A percentile compares a stretch with the other conserved stretches of the same genome.
phyloP scores from a whole-genome alignment of 176 grass and related monocot genomes.

The Saccharum spontaneum region DNA sequence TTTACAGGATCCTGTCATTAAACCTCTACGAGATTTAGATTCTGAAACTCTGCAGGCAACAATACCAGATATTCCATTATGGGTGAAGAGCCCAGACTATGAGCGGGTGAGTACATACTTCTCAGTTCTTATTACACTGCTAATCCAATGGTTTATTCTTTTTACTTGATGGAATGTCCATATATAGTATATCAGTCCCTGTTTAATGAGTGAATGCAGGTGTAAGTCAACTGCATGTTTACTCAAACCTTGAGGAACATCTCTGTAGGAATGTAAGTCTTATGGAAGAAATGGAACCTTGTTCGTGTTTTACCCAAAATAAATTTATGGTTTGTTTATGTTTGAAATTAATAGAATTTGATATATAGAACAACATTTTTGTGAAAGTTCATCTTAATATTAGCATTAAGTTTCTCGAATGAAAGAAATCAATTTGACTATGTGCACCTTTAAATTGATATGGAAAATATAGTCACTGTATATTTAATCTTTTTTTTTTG shows the following conservation, averaged over 20 bases:
- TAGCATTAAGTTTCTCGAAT: not conserved
- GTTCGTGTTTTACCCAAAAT: not conserved
- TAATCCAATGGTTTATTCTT: not conserved
- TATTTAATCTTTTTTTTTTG: not conserved
- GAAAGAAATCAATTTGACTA: not conserved
- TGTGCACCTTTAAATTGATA: not conserved
- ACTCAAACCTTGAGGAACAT: not conserved
- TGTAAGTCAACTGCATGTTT: not conserved
- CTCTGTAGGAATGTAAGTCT: not conserved
- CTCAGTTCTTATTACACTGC: not conserved
- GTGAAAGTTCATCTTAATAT: not conserved
- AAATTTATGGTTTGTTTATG: not conserved
- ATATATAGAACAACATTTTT: not conserved
- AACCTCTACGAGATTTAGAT: conserved; percentile 65
- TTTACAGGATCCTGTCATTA: conserved; percentile 77
- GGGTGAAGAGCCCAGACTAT: conserved; percentile 93
- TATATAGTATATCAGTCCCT: not conserved
- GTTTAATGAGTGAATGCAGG: not conserved
- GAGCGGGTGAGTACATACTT: conserved; percentile 53
- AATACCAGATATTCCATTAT: conserved; percentile 79
- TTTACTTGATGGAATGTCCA: not conserved
- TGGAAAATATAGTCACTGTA: not conserved
- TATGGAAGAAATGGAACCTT: not conserved
- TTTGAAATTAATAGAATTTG: not conserved
- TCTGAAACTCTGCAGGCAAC: conserved; percentile 48